Base-by-base conservation (phyloP, 2,329 filamentous ascomycete genomes). In the Neonectria hederae region DNA sequence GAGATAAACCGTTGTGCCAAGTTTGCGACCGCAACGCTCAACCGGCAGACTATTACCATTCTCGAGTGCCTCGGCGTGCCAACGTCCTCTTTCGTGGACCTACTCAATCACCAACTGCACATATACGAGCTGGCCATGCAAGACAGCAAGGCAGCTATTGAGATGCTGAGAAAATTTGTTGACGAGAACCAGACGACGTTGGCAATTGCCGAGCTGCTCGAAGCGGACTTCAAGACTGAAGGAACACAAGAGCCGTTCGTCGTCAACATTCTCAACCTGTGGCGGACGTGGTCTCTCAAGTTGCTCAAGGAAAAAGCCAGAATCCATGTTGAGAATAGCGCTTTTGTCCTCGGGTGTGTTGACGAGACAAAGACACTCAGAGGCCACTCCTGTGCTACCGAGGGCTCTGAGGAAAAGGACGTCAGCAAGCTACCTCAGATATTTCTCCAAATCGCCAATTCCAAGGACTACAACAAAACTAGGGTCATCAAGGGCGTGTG, bases 271-370 rank as follows among this genome's bases (percentile, higher is more conserved):
- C 81, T 99, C 11, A 87, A 89, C 38, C 83, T 98, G 0, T 99
- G 96, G 95, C 86, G 91, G 66, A 88, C 93, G 1, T 98, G 93
- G 92, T 93, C 91, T 1, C 87, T 97, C 69, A 97, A 97, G 74
- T 86, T 91, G 13, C 85, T 99, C 19, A 97, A 97, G 71, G 94
- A 98, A 70, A 98, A 97, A 72, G 94, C 95, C 0, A 90, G 91
- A 28, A 93, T 99, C 46, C 84, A 89, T 2, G 86, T 99, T 10
- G 89, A 93, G 7, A 80, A 95, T 62, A 94, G 95, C 1, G 94
- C 94, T 0, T 97, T 97, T 74, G 84, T 98, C 0, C 86, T 98
- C 7, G 96, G 95, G 3, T 94, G 92, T 66, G 88, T 95, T 6
- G 96, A 99, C 69, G 96, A 99, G 78, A 95, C 92, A 0, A 85